Evolutionary conservation across 257 asterid species (phyloP), one percentile per base, ranked within the genome.

Genomic region (Primulina eburnea): DNA sequence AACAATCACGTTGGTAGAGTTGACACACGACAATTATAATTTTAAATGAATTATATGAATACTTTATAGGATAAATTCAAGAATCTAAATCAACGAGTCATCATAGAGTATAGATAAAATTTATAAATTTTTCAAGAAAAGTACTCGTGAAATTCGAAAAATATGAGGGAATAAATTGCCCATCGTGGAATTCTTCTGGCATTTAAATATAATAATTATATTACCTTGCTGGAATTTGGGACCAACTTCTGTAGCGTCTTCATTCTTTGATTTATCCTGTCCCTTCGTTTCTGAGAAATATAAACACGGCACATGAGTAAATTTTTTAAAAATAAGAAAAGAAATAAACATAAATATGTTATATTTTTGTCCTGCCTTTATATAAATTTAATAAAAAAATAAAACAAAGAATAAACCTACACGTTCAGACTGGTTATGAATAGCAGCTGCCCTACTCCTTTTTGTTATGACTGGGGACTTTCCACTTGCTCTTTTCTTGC

Each of bases 221-320:
- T n/a, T 32, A 93, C 98, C 98, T 93, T 93, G 78, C 88, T 93
- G 78, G 97, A 89, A 83, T 90, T 93, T 53, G 98, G 98, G 80
- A 93, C 96, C 95, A 93, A 47, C 80, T 87, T 93, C 84, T 93
- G 98, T 80, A 93, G 62, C 60, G 92, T 87, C 88, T 86, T 87
- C 97, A 93, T 93, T 78, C 89, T 83, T 73, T 93, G 87, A 77
- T 90, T 93, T 64, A 93, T 93, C 80, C 84, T 93, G 87, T 93
- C 96, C 75, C 97, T 93, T 82, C 98, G 84, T 85, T 89, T 88
- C 95, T 88, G 75, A 32, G 20, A 17, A 16, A 16, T 50, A 17
- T 50, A 17, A 16, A 50, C 17, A 4, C 20, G 16, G 8, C 17
- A 74, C 30, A 67, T 38, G 28, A 64, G 52, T 75, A 24, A 32